Evolutionary conservation across 805 yeast genomes (phyloP).

Genomic region (Alloascoidea hylecoeti): DNA sequence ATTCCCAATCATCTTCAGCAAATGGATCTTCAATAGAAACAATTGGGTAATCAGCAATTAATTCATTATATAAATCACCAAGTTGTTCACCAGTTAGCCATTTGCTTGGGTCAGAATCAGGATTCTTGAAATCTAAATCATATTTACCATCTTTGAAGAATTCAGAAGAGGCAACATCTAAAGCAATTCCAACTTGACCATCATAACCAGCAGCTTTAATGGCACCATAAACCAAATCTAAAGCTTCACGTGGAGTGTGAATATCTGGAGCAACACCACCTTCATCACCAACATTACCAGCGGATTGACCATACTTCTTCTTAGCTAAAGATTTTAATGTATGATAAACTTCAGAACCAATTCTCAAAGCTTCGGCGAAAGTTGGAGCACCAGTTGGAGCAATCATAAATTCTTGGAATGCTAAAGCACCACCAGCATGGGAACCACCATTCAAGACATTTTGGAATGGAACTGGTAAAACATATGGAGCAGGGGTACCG

Average conservation of each 20-base stretch:
- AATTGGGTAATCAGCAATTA: constrained; percentile 72
- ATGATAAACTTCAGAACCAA: constrained; percentile 86
- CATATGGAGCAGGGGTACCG: constrained; percentile 69
- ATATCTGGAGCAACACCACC: constrained; percentile 95
- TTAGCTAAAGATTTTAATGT: constrained; percentile 68
- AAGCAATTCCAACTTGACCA: constrained; percentile 65
- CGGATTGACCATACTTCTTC: constrained; percentile 76
- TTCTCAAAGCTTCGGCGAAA: constrained; percentile 77
- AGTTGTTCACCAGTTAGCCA: constrained; percentile 73
- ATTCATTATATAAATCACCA: constrained; percentile 55
- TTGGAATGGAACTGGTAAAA: constrained; percentile 87
- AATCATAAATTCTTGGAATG: constrained; percentile 89
- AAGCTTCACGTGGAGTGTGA: constrained; percentile 70
- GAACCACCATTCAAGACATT: constrained; percentile 90
- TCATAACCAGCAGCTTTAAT: constrained; percentile 75
- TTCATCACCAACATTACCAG: constrained; percentile 92
- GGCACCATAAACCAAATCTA: constrained; percentile 66
- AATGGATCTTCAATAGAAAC: constrained; percentile 86
- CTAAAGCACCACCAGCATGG: constrained; percentile 88
- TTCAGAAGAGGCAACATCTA: constrained; percentile 81
- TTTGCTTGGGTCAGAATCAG: constrained; percentile 65
- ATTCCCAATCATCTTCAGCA: constrained; percentile 90
- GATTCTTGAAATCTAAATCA: constrained; percentile 86
- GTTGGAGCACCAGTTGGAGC: constrained; percentile 73
- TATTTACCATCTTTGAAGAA: constrained; percentile 79